phyloP scores from a whole-genome alignment of 129 eudicot genomes.

The Lactuca sativa region DNA sequence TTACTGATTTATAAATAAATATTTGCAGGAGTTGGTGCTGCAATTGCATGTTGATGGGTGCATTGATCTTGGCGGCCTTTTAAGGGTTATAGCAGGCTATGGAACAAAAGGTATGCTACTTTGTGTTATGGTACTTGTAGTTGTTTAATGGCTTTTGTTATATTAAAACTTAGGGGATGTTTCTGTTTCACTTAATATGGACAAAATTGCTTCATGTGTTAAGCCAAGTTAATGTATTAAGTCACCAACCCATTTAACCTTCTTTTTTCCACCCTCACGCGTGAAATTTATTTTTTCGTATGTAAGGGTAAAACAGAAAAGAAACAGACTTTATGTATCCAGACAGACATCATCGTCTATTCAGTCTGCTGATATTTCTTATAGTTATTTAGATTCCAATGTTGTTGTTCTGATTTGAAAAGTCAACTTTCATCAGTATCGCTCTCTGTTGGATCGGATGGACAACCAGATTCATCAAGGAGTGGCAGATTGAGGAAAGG shows the following conservation, averaged over 20 bases:
- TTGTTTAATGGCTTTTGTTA: background rate
- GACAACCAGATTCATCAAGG: conserved; percentile 23
- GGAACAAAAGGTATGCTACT: conserved; percentile 44
- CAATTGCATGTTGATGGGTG: conserved; percentile 47
- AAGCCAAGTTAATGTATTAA: too few species aligned
- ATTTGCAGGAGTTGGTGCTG: too few species aligned
- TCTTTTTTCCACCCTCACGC: too few species aligned
- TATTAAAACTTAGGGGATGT: background rate
- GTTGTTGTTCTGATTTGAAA: conserved; percentile 3
- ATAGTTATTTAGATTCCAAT: background rate
- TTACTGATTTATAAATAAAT: too few species aligned
- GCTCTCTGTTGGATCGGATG: conserved; percentile 34
- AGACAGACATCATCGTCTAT: too few species aligned
- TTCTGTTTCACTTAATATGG: too few species aligned
- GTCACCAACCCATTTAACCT: too few species aligned
- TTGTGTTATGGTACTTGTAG: background rate
- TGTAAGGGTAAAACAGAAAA: too few species aligned
- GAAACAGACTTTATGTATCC: too few species aligned
- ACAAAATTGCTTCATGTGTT: too few species aligned
- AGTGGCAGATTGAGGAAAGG: conserved; percentile 57
- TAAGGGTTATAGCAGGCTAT: conserved; percentile 56
- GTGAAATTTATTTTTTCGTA: too few species aligned
- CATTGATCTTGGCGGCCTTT: conserved; percentile 51
- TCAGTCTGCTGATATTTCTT: too few species aligned
- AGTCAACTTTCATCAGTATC: conserved; percentile 38